Conservation (phyloP, 192 early-diverging fungal species). For the Umbelopsis isabellina region DNA sequence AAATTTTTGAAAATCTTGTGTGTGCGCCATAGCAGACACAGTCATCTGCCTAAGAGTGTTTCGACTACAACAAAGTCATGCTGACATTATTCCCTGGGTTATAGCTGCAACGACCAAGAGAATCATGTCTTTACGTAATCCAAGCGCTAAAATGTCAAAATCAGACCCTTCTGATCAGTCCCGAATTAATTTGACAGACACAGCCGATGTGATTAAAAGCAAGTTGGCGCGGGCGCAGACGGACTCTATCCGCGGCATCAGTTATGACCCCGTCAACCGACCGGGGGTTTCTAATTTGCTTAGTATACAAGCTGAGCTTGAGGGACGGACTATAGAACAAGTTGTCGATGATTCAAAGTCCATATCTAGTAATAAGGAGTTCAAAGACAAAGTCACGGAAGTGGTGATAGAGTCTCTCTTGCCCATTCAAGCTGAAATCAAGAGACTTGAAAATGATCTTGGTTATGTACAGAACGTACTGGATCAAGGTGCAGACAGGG, state of each 20-base stretch:
- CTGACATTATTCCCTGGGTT: too few relatives aligned
- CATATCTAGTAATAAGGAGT: constrained; percentile 55
- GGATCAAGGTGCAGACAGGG: constrained; percentile 64
- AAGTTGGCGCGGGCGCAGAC: constrained; percentile 78
- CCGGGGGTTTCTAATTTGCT: constrained; percentile 88
- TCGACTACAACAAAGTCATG: too few relatives aligned
- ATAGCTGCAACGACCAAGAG: constrained; percentile 59
- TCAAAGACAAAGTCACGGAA: constrained; percentile 79
- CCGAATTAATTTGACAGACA: constrained; percentile 79
- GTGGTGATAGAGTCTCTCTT: constrained; percentile 58
- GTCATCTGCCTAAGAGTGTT: too few relatives aligned
- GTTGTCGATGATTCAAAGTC: constrained; percentile 52
- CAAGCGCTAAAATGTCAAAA: constrained; percentile 88
- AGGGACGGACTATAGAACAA: constrained; percentile 44
- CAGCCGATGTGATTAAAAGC: constrained; percentile 59
- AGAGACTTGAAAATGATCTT: constrained; percentile 56
- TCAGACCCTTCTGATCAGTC: constrained; percentile 69
- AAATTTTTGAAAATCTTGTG: too few relatives aligned
- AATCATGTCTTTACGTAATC: constrained; percentile 85
- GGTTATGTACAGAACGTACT: constrained; percentile 69
- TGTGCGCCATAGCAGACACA: too few relatives aligned
- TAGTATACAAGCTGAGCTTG: constrained; percentile 69
- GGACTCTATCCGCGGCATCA: constrained; percentile 67
- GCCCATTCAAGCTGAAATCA: constrained; percentile 72
- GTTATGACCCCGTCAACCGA: constrained; percentile 68